Percentiles rank a stretch among this genome's conserved stretches.
Evolutionary conservation across 148 eudicot genomes (phyloP).

Genomic region (Euryodendron excelsum): DNA sequence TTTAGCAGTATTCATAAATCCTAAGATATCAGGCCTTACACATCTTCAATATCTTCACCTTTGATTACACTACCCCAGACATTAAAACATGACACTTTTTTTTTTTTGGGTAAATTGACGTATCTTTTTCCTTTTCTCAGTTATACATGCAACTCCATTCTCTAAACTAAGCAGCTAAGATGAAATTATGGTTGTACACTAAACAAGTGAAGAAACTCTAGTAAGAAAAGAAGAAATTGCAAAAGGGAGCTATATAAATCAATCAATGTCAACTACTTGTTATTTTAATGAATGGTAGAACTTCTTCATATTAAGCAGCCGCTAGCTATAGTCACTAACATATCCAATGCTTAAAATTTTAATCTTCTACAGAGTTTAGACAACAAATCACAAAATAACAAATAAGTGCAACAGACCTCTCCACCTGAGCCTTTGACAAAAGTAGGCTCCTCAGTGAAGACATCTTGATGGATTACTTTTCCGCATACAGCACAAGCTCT

Average conservation of each 20-base stretch:
- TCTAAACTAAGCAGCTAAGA: no score
- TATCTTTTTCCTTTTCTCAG: not conserved
- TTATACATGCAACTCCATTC: no score
- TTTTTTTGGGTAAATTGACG: not conserved
- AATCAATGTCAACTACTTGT: no score
- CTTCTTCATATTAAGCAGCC: no score
- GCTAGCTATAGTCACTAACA: no score
- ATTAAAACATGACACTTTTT: not conserved
- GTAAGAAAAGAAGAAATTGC: no score
- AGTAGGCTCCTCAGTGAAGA: slow-evolving; percentile 34
- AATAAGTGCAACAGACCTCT: slow-evolving; percentile 30
- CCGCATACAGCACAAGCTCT: slow-evolving; percentile 52
- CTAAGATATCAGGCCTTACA: no score
- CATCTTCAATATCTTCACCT: not conserved
- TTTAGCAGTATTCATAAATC: no score
- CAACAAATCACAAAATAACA: not conserved
- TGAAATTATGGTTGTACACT: no score
- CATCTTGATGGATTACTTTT: slow-evolving; percentile 32
- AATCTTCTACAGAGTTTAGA: not conserved
- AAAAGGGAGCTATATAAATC: no score
- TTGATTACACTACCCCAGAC: not conserved
- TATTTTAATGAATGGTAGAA: not conserved
- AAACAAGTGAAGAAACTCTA: no score
- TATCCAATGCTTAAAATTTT: not conserved
- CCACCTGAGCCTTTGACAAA: slow-evolving; percentile 36